phyloP scores from a whole-genome alignment of 805 yeast species.

The Candida incommunis region DNA sequence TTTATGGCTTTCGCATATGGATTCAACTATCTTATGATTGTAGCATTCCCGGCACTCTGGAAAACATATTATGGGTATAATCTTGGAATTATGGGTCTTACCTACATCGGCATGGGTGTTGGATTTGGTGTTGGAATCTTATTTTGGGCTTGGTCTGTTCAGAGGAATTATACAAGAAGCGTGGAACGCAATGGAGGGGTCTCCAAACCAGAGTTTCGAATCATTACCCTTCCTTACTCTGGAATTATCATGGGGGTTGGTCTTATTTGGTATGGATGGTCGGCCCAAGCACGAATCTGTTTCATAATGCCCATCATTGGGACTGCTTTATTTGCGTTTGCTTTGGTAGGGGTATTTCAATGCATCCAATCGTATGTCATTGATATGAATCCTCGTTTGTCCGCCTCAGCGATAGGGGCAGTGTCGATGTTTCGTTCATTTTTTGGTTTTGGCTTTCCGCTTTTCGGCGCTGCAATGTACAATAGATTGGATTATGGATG shows the following conservation, averaged over 20 bases:
- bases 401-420: conserved; percentile 59
- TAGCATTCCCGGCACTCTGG: conserved; percentile 45
- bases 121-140: conserved; percentile 39
- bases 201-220: conserved; percentile 45
- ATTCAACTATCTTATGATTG: conserved; percentile 47
- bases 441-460: conserved; percentile 58
- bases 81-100: conserved; percentile 38
- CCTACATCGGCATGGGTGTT: conserved; percentile 43
- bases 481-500: conserved; percentile 46
- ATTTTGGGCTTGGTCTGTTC: conserved; percentile 34
- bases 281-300: conserved; percentile 37
- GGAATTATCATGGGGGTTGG: conserved; percentile 46
- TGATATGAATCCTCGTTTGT: conserved; percentile 52
- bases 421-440: conserved; percentile 53
- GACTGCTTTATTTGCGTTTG: conserved; percentile 42
- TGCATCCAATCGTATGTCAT: conserved; percentile 55
- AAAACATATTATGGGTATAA: conserved; percentile 31
- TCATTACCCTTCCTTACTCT: conserved; percentile 36
- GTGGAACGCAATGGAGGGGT: conserved; percentile 32
- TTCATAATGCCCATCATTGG: conserved; percentile 59
- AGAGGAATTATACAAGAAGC: conserved; percentile 23
- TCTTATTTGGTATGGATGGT: conserved; percentile 61
- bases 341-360: conserved; percentile 50
- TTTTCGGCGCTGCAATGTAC: conserved; percentile 49
- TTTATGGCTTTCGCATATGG: conserved; percentile 57